Percentiles rank a stretch among this genome's conserved stretches.
phyloP scores from a whole-genome alignment of 2,329 filamentous ascomycete species.

The Botrytis fragariae region DNA sequence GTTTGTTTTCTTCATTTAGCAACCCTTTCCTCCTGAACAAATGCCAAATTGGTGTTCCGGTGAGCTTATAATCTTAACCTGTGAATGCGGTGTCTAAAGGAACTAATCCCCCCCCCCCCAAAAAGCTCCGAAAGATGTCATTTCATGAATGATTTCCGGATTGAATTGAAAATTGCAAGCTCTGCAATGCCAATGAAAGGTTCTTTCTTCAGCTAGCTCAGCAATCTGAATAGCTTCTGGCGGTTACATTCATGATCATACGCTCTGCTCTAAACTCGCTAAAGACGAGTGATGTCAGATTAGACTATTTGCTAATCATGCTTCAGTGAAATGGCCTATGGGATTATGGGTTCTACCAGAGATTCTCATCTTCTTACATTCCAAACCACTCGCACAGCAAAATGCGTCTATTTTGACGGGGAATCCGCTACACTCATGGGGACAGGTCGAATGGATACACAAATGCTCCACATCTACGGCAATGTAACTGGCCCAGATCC shows the following conservation, averaged over 20 bases:
- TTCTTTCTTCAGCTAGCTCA: not conserved
- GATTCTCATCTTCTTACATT: conserved; percentile 49
- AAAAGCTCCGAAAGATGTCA: not conserved
- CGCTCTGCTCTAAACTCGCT: no score
- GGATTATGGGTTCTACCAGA: conserved; percentile 48
- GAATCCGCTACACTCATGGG: conserved; percentile 49
- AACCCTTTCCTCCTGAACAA: no score
- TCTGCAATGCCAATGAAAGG: not conserved
- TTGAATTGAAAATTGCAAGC: not conserved
- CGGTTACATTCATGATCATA: not conserved
- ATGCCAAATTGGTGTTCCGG: not conserved
- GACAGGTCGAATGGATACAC: conserved; percentile 46
- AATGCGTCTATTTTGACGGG: conserved; percentile 51
- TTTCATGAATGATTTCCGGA: not conserved
- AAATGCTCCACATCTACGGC: conserved; percentile 51
- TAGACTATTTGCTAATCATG: conserved; percentile 15
- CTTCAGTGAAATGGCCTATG: conserved; percentile 51
- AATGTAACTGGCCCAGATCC: conserved; percentile 42
- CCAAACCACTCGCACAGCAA: conserved; percentile 45
- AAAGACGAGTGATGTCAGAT: not conserved
- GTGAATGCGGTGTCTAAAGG: not conserved
- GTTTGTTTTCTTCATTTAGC: not conserved
- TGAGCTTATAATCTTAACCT: not conserved
- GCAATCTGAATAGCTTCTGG: not conserved
- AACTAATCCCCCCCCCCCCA: no score